Evolutionary conservation across 306 rosid species (phyloP), one percentile per base, ranked within the genome.

Genomic region (Pachyrhizus erosus): DNA sequence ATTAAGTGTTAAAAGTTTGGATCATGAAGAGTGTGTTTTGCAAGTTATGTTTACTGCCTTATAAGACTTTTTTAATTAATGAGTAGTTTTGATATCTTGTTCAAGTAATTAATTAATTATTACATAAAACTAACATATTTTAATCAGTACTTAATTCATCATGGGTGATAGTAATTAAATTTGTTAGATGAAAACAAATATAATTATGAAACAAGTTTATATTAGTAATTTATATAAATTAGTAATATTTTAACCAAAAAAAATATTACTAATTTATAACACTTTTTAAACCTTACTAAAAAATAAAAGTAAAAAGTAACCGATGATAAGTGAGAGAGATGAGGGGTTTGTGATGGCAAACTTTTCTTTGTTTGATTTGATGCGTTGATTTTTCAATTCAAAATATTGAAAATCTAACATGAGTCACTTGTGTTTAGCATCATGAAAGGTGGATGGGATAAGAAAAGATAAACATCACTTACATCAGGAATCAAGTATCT

Each of bases 361-460:
- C 9, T n/a, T 37, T 67, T 20, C 11, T 42, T 23, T 21, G 57
- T 70, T 42, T 70, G 75, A 70, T 70, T 70, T 45, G 78, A 73
- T n/a, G 20, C 2, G 43, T 51, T 17, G 45, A 29, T 51, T 49
- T 31, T 73, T 29, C 29, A 27, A 6, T 39, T 34, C 46, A 13
- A 75, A 75, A 34, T 52, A 12, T 54, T 74, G 21, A 55, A 74
- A 74, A 52, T 37, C 23, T 12, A 18, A 54, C 51, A 62, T 29
- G 49, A 74, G 33, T 75, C 4, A 54, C 31, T 34, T 54, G 14
- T 20, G 34, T 74, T 74, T 68, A 10, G 48, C 78, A 54, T 52
- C 78, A 20, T 34, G 29, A 10, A 31, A 40, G 18, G 45, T 66
- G 49, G 72, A 64, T 31, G 23, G 15, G 17, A 66, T n/a, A 37